These are phyloP conservation scores for Skeletonema menzelii DNA, from an alignment of 108 stramenopile species.

Conservation along the genomic window DNA sequence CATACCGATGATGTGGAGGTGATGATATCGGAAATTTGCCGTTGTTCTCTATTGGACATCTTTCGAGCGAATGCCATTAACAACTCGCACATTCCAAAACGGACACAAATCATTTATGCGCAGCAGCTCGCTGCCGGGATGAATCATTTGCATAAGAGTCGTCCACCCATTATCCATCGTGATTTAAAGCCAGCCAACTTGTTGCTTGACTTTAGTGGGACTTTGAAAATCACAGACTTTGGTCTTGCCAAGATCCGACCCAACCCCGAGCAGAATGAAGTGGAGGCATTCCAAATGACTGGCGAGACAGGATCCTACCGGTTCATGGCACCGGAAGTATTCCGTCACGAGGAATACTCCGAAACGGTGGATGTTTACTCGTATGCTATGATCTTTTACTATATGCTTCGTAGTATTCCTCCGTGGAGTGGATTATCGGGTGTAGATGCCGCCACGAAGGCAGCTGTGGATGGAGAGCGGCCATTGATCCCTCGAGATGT, in stretches of 20 bases:
- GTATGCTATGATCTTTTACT: slow-evolving; percentile 89
- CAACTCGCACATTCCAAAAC: slow-evolving; percentile 64
- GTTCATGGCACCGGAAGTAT: slow-evolving; percentile 93
- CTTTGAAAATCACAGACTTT: slow-evolving; percentile 96
- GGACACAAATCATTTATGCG: slow-evolving; percentile 74
- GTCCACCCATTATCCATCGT: slow-evolving; percentile 90
- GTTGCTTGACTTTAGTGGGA: slow-evolving; percentile 83
- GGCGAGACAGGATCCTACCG: slow-evolving; percentile 88
- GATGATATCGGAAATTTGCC: slow-evolving; percentile 87
- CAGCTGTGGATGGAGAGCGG: slow-evolving; percentile 81
- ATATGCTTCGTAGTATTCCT: slow-evolving; percentile 68
- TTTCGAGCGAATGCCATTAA: slow-evolving; percentile 78
- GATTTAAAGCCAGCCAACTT: slow-evolving; percentile 91
- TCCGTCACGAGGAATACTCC: slow-evolving; percentile 79
- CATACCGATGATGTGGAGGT: slow-evolving; percentile 75
- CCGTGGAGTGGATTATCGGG: slow-evolving; percentile 82
- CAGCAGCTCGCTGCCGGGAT: slow-evolving; percentile 86
- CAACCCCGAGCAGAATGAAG: slow-evolving; percentile 61
- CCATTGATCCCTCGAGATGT: slow-evolving; percentile 73
- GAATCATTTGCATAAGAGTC: slow-evolving; percentile 90
- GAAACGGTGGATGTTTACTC: slow-evolving; percentile 92
- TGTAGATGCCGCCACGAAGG: slow-evolving; percentile 65
- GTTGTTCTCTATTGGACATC: slow-evolving; percentile 79
- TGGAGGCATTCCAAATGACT: slow-evolving; percentile 77
- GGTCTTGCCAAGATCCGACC: slow-evolving; percentile 90